Evolutionary conservation across 2,329 filamentous ascomycete genomes (phyloP).

Genomic region (Penicillium digitatum): DNA sequence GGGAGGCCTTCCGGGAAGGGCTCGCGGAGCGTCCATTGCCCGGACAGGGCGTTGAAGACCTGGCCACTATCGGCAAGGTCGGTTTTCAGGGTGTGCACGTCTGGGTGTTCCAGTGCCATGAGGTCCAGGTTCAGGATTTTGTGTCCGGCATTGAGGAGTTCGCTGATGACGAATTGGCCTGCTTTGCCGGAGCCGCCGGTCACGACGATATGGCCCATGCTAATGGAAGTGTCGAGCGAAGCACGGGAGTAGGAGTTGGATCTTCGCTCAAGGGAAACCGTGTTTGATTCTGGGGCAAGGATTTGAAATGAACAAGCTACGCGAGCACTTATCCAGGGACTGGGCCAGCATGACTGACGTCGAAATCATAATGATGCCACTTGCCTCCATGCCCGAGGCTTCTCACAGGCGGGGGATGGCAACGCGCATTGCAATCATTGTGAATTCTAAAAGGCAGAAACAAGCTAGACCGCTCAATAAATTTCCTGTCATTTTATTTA

Average conservation of each 20-base stretch:
- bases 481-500: not conserved
- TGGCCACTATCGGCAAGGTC: conserved; percentile 56
- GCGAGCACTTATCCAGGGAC: not conserved
- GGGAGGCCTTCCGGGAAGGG: conserved; percentile 37
- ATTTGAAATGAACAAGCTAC: not conserved
- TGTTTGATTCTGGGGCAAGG: not conserved
- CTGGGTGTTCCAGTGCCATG: conserved; percentile 37
- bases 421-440: not conserved
- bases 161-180: conserved; percentile 51
- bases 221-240: conserved; percentile 32
- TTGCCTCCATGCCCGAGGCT: not conserved
- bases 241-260: not conserved
- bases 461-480: not conserved
- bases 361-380: conserved; percentile 22
- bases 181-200: conserved; percentile 56
- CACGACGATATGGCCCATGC: conserved; percentile 50
- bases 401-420: not conserved
- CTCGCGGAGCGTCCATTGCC: conserved; percentile 52
- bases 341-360: conserved; percentile 3
- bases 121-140: conserved; percentile 55
- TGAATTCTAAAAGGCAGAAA: not conserved
- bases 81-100: conserved; percentile 54
- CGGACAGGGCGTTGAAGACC: conserved; percentile 55
- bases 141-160: conserved; percentile 51
- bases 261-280: not conserved